phyloP scores from a whole-genome alignment of 2,329 filamentous ascomycete genomes.

The Phyllosticta paracitricarpa region DNA sequence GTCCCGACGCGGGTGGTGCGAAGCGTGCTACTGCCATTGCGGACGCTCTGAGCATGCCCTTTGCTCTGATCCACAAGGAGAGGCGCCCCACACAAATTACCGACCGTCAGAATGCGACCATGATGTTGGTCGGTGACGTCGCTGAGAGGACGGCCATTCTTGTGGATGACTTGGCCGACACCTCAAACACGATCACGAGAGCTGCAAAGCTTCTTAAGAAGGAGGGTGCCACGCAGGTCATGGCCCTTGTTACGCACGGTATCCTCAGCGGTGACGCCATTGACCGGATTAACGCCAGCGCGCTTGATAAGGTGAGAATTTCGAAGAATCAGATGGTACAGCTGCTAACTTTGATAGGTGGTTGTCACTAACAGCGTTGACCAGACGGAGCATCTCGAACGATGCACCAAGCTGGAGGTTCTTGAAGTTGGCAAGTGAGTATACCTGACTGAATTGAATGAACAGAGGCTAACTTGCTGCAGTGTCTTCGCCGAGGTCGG shows the following conservation, averaged over 20 bases:
- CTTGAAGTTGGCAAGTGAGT: slow-evolving; percentile 60
- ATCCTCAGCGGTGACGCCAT: slow-evolving; percentile 94
- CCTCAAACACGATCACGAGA: slow-evolving; percentile 91
- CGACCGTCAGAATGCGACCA: slow-evolving; percentile 70
- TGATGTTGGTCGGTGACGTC: slow-evolving; percentile 91
- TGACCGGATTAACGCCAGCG: slow-evolving; percentile 83
- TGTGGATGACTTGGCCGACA: slow-evolving; percentile 90
- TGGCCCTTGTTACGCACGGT: slow-evolving; percentile 87
- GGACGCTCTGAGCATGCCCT: slow-evolving; percentile 85
- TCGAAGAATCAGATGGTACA: too few relatives aligned
- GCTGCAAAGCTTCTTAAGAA: slow-evolving; percentile 95
- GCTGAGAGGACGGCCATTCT: slow-evolving; percentile 73
- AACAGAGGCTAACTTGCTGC: neutral
- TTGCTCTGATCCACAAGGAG: slow-evolving; percentile 98
- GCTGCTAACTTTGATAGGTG: slow-evolving; percentile 2
- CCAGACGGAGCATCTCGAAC: slow-evolving; percentile 66
- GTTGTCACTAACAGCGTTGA: slow-evolving; percentile 93
- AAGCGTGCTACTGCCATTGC: slow-evolving; percentile 95
- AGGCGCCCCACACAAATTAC: slow-evolving; percentile 79
- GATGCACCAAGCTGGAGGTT: slow-evolving; percentile 83
- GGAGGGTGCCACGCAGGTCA: slow-evolving; percentile 79
- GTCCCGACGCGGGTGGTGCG: slow-evolving; percentile 89
- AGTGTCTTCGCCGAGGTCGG: slow-evolving; percentile 77
- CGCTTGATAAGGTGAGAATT: slow-evolving; percentile 66
- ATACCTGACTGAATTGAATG: neutral